Conservation (phyloP, 352 stramenopile genomes). For the Phytophthora rubi region DNA sequence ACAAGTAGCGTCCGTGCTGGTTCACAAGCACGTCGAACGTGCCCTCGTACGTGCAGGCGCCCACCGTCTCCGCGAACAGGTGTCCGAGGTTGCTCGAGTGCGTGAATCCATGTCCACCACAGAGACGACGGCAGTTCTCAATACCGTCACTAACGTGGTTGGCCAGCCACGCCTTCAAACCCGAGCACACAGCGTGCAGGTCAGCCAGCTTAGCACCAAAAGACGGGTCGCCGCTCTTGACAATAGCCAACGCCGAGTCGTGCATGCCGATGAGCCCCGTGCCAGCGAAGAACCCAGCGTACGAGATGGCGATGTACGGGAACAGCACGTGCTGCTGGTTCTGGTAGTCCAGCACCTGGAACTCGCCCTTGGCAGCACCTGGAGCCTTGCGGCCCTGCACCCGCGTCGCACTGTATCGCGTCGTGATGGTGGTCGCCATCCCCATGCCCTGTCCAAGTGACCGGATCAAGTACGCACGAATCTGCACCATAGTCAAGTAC, state of each 20-base stretch:
- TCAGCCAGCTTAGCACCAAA: constrained; percentile 24
- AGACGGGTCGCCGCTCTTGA: constrained; percentile 30
- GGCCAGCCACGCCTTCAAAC: constrained; percentile 32
- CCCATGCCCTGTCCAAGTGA: constrained; percentile 16
- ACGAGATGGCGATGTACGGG: constrained; percentile 51
- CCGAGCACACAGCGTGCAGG: constrained; percentile 28
- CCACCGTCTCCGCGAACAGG: constrained; percentile 47
- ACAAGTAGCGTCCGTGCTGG: constrained; percentile 61
- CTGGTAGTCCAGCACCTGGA: constrained; percentile 67
- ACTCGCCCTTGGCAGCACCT: constrained; percentile 44
- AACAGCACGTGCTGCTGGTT: constrained; percentile 63
- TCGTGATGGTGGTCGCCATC: constrained; percentile 51
- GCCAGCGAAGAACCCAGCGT: constrained; percentile 37
- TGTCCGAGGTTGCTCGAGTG: constrained; percentile 28
- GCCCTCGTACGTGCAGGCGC: constrained; percentile 63
- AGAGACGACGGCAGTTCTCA: constrained; percentile 30
- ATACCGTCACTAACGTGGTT: constrained; percentile 35
- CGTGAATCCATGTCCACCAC: constrained; percentile 28
- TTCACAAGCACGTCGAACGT: constrained; percentile 75
- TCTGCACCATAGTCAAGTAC: constrained; percentile 64
- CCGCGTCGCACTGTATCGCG: constrained; percentile 57
- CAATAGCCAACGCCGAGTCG: constrained; percentile 22
- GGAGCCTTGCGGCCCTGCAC: constrained; percentile 50
- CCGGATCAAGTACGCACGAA: constrained; percentile 44
- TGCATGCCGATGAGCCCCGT: constrained; percentile 22